phyloP scores from a whole-genome alignment of 805 yeast genomes.

The Starmerella tilneyi region DNA sequence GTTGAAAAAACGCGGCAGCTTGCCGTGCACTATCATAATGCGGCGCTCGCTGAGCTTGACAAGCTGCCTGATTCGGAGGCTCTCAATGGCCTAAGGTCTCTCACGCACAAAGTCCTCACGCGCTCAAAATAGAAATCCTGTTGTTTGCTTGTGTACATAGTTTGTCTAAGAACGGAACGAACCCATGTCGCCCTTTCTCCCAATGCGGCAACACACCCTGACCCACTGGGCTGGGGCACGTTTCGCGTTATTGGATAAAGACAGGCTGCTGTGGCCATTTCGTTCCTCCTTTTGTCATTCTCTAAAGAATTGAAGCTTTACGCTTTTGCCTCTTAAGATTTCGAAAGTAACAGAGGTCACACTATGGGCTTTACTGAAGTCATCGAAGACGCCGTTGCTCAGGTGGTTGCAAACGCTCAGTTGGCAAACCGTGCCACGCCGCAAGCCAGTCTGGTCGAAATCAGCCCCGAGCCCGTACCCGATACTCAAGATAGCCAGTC shows the following conservation, averaged over 20 bases:
- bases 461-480: neutral
- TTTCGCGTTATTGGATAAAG: too few relatives aligned
- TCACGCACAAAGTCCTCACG: conserved; percentile 73
- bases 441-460: neutral
- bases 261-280: too few relatives aligned
- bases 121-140: conserved; percentile 50
- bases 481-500: neutral
- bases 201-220: neutral
- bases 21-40: conserved; percentile 68
- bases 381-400: too few relatives aligned
- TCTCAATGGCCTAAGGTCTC: conserved; percentile 70
- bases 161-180: neutral
- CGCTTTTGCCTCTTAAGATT: too few relatives aligned
- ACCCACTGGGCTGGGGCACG: neutral
- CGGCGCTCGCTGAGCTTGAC: conserved; percentile 58
- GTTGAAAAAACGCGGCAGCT: conserved; percentile 62
- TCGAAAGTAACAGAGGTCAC: too few relatives aligned
- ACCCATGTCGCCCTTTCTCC: neutral
- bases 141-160: conserved; percentile 1
- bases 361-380: too few relatives aligned
- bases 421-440: too few relatives aligned
- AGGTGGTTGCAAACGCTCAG: too few relatives aligned
- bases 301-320: too few relatives aligned
- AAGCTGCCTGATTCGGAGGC: conserved; percentile 81
- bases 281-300: too few relatives aligned